Evolutionary conservation across 2,329 filamentous ascomycete species (phyloP).

Genomic region (Fusarium burgessii): DNA sequence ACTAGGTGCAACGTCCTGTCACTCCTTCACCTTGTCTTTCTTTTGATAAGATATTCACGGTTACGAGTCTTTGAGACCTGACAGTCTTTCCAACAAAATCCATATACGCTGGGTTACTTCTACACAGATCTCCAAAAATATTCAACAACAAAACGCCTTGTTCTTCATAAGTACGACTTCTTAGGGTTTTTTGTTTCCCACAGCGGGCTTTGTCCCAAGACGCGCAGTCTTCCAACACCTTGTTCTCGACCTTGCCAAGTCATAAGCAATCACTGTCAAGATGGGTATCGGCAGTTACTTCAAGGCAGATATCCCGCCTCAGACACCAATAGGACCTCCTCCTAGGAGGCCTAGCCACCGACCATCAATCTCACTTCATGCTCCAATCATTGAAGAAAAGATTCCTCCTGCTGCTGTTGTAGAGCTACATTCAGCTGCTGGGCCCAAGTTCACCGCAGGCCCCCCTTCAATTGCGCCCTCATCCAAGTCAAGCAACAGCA

Average conservation of each 20-base stretch:
- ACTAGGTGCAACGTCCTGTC: constrained; percentile 9
- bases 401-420: constrained; percentile 53
- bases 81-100: constrained; percentile 20
- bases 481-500: constrained; percentile 56
- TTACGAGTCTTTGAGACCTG: constrained; percentile 15
- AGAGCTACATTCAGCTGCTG: constrained; percentile 60
- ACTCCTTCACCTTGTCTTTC: constrained; percentile 21
- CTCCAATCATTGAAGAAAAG: constrained; percentile 53
- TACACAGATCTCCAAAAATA: not conserved
- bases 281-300: constrained; percentile 75
- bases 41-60: constrained; percentile 4
- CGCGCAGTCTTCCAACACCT: not conserved
- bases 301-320: constrained; percentile 57
- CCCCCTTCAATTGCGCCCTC: constrained; percentile 66
- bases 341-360: constrained; percentile 35
- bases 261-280: constrained; percentile 25
- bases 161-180: not conserved
- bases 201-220: not conserved
- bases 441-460: constrained; percentile 62
- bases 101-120: not conserved
- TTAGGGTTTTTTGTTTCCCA: not conserved
- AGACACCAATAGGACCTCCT: constrained; percentile 29
- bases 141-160: not conserved
- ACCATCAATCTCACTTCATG: constrained; percentile 40
- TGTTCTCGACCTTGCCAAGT: not conserved